phyloP scores from a whole-genome alignment of 2,329 filamentous ascomycete genomes.

The Apiospora aurea region DNA sequence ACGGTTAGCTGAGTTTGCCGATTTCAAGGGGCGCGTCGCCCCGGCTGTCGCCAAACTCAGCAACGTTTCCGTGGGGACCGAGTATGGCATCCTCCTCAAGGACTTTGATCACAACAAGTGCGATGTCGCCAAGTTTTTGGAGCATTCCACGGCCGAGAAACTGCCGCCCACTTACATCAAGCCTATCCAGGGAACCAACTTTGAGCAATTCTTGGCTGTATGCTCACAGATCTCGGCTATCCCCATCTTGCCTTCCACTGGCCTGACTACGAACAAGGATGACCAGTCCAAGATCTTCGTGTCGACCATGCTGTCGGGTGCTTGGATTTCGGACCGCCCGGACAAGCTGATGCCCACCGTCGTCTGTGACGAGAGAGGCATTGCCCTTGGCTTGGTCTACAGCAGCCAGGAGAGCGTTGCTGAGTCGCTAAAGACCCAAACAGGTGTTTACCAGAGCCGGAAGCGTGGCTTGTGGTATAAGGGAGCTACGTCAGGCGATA shows the following conservation, averaged over 20 bases:
- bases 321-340: constrained; percentile 80
- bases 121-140: constrained; percentile 52
- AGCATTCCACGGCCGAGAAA: constrained; percentile 50
- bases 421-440: constrained; percentile 80
- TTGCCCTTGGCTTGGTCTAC: constrained; percentile 89
- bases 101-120: constrained; percentile 55
- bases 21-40: constrained; percentile 64
- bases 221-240: constrained; percentile 64
- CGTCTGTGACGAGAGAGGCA: constrained; percentile 86
- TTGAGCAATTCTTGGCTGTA: constrained; percentile 55
- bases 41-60: constrained; percentile 57
- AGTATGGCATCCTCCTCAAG: constrained; percentile 60
- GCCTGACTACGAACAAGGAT: constrained; percentile 72
- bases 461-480: constrained; percentile 98
- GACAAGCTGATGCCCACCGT: constrained; percentile 90
- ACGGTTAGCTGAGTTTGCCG: constrained; percentile 66
- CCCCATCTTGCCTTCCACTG: constrained; percentile 75
- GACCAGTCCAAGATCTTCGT: constrained; percentile 69
- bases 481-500: constrained; percentile 91
- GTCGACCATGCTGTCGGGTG: constrained; percentile 73
- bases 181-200: constrained; percentile 51
- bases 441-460: constrained; percentile 92
- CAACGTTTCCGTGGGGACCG: constrained; percentile 51
- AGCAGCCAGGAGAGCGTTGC: constrained; percentile 90
- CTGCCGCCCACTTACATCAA: constrained; percentile 58